Conservation (phyloP, 2,329 filamentous ascomycete genomes). For the Fusarium sp. region DNA sequence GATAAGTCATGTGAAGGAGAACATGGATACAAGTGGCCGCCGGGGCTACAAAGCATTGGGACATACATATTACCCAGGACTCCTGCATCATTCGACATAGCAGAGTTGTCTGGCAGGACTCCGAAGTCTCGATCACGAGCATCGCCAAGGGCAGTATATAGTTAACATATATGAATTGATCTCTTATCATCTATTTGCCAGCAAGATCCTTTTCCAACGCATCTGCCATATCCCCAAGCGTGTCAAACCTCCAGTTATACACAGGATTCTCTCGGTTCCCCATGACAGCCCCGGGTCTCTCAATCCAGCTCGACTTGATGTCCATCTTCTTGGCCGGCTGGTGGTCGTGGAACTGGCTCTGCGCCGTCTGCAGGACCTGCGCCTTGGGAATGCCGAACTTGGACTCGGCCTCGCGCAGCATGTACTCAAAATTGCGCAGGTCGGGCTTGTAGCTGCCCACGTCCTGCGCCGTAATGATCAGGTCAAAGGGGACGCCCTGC, state of each 20-base stretch:
- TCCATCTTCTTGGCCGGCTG: constrained; percentile 70
- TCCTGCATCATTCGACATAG: too few species aligned
- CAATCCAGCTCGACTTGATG: constrained; percentile 72
- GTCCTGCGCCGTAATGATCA: constrained; percentile 76
- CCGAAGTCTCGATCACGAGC: too few species aligned
- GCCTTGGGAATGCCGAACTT: constrained; percentile 68
- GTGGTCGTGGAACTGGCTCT: constrained; percentile 79
- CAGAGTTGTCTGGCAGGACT: too few species aligned
- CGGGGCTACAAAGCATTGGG: too few species aligned
- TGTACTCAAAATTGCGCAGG: constrained; percentile 72
- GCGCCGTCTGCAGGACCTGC: constrained; percentile 73
- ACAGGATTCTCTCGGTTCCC: constrained; percentile 58
- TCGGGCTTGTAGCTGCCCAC: constrained; percentile 80
- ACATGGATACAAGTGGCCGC: too few species aligned
- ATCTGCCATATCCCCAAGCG: constrained; percentile 70
- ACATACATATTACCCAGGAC: too few species aligned
- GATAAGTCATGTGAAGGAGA: not conserved
- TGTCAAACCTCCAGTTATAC: constrained; percentile 68
- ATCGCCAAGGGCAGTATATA: not conserved
- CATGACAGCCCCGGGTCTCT: constrained; percentile 56
- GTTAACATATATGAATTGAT: not conserved
- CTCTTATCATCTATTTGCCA: not conserved
- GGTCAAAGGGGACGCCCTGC: constrained; percentile 65
- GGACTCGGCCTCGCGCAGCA: constrained; percentile 65
- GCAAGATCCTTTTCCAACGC: constrained; percentile 41